Percentiles rank a stretch among this genome's conserved stretches.
These are phyloP conservation scores for Neopestalotiopsis clavispora DNA, from an alignment of 2,329 filamentous ascomycete species.

Conservation along the genomic window DNA sequence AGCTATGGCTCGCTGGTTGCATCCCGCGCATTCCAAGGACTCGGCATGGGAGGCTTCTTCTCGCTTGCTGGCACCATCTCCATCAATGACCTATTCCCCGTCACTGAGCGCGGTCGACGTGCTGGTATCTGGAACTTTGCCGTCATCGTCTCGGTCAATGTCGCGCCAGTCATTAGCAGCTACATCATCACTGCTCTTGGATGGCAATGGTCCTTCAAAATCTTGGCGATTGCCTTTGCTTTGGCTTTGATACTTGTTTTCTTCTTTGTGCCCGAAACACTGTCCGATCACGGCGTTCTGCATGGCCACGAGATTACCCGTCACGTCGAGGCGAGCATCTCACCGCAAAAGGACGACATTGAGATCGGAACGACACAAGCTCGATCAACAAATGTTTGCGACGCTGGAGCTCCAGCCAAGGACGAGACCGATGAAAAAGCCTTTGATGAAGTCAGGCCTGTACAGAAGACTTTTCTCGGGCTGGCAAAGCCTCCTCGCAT, in stretches of 20 bases:
- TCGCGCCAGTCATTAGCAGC: constrained; percentile 8
- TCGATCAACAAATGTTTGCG: neutral
- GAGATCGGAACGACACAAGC: neutral
- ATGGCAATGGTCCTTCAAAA: constrained; percentile 19
- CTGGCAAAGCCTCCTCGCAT: neutral
- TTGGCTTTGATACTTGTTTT: neutral
- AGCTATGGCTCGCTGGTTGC: neutral
- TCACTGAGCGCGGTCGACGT: constrained; percentile 8
- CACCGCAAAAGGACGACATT: neutral
- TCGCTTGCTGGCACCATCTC: constrained; percentile 21
- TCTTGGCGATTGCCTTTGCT: constrained; percentile 18
- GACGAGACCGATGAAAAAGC: neutral
- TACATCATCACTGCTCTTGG: constrained; percentile 9
- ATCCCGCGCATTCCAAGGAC: constrained; percentile 16
- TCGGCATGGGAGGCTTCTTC: constrained; percentile 22
- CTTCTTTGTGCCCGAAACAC: neutral
- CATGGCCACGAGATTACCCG: neutral
- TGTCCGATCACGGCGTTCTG: neutral
- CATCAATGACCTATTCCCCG: constrained; percentile 18
- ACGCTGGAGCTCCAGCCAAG: neutral
- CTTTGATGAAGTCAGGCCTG: neutral
- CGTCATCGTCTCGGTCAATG: constrained; percentile 8
- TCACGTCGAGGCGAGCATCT: neutral
- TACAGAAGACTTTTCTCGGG: neutral
- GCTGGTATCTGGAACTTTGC: constrained; percentile 11